These are phyloP conservation scores for Schizochytrium sp. DNA, from an alignment of 108 stramenopile genomes.

Conservation along the genomic window DNA sequence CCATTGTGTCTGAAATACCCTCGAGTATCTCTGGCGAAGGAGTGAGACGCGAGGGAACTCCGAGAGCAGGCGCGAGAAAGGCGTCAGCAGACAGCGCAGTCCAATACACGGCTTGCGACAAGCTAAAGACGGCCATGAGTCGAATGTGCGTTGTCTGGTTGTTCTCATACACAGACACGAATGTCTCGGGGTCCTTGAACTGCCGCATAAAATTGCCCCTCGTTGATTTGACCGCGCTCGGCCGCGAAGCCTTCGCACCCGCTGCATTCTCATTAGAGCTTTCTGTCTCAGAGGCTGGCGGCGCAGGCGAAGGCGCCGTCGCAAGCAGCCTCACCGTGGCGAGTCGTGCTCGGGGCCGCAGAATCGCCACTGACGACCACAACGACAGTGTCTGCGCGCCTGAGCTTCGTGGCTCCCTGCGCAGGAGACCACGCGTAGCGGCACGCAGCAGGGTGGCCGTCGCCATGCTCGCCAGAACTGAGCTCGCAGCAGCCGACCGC, in stretches of 20 bases:
- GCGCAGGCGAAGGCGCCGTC: too few relatives aligned
- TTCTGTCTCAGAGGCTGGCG: too few relatives aligned
- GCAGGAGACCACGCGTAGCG: background rate
- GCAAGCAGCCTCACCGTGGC: too few relatives aligned
- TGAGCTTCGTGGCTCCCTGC: too few relatives aligned
- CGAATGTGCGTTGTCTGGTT: background rate
- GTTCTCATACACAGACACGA: background rate
- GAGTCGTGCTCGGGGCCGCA: too few relatives aligned
- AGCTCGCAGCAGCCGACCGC: too few relatives aligned
- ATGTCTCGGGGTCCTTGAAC: background rate
- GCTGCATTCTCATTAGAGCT: too few relatives aligned
- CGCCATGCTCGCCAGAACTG: background rate
- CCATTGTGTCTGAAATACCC: background rate
- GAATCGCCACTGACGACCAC: too few relatives aligned
- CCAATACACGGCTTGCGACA: background rate
- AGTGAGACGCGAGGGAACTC: background rate
- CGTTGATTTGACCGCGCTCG: background rate
- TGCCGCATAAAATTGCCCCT: background rate
- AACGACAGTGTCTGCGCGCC: too few relatives aligned
- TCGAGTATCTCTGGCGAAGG: background rate
- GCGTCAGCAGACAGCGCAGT: background rate
- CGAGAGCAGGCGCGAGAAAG: background rate
- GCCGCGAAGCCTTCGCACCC: background rate
- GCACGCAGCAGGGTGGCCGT: background rate
- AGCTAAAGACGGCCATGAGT: background rate